Evolutionary conservation across 2,329 filamentous ascomycete species (phyloP).

Genomic region (Aspergillus neotritici): DNA sequence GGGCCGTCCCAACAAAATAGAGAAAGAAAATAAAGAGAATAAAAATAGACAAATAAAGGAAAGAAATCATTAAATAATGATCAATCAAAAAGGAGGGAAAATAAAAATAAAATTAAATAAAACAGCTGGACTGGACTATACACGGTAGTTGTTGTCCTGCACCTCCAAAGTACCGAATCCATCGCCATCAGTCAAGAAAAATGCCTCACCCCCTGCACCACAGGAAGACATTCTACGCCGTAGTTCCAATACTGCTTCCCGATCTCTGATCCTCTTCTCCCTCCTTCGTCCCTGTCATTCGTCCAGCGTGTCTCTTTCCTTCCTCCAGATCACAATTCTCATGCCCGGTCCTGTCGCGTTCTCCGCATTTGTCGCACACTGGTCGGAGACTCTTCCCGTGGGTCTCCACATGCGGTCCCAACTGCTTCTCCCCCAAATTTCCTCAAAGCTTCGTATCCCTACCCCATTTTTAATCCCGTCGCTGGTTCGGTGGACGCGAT

Average conservation of each 20-base stretch:
- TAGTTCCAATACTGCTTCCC: not conserved
- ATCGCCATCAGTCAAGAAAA: conserved; percentile 10
- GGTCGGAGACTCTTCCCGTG: conserved; percentile 19
- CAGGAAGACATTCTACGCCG: too few species aligned
- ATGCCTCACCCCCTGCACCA: conserved; percentile 10
- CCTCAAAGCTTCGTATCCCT: conserved; percentile 20
- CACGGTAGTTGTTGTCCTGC: conserved; percentile 18
- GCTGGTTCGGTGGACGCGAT: conserved; percentile 17
- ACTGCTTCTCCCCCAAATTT: conserved; percentile 9
- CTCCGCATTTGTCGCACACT: conserved; percentile 19
- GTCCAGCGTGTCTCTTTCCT: not conserved
- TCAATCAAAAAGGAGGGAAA: conserved; percentile 1
- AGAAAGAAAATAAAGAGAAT: not conserved
- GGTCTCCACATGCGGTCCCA: conserved; percentile 13
- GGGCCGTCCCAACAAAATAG: not conserved
- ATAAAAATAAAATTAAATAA: not conserved
- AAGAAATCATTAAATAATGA: conserved; percentile 1
- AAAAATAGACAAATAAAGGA: not conserved
- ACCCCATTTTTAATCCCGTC: conserved; percentile 12
- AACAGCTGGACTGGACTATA: conserved; percentile 9
- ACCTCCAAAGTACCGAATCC: not conserved
- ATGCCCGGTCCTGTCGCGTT: conserved; percentile 7
- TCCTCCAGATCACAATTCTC: conserved; percentile 1
- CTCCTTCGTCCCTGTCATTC: conserved; percentile 3
- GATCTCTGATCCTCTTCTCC: conserved; percentile 1